phyloP scores from a whole-genome alignment of 148 eudicot genomes.

The Cornus florida region DNA sequence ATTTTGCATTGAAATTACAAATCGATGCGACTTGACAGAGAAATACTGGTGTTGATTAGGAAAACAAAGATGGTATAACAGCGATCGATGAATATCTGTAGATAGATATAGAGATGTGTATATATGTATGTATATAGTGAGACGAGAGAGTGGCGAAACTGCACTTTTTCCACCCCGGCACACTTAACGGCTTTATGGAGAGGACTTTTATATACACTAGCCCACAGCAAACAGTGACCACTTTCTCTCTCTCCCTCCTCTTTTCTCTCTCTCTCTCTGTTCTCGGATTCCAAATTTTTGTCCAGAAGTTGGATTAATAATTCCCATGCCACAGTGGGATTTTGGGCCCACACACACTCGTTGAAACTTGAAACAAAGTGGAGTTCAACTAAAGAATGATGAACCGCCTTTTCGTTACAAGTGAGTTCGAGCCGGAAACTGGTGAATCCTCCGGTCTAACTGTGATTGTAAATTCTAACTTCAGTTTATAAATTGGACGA shows the following conservation, averaged over 20 bases:
- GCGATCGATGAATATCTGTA: neutral
- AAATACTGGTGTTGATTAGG: neutral
- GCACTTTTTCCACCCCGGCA: neutral
- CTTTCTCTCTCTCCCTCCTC: neutral
- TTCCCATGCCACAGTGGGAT: slow-evolving; percentile 11
- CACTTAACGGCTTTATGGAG: neutral
- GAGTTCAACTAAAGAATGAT: neutral
- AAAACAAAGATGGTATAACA: neutral
- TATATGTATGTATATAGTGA: neutral
- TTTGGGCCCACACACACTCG: slow-evolving; percentile 6
- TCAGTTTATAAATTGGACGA: no score
- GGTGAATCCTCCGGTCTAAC: no score
- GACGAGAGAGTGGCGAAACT: neutral
- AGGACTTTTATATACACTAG: neutral
- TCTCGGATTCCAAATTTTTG: slow-evolving; percentile 23
- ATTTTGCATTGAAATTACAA: neutral
- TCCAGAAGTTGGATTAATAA: slow-evolving; percentile 27
- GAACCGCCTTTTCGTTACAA: no score
- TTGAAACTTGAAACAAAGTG: neutral
- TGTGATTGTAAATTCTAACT: no score
- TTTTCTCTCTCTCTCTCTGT: neutral
- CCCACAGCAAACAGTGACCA: neutral
- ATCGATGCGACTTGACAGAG: neutral
- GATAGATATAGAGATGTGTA: neutral
- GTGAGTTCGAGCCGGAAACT: no score